These are phyloP conservation scores for Escovopsis sp. DNA, from an alignment of 2,329 filamentous ascomycete species.

Conservation along the genomic window DNA sequence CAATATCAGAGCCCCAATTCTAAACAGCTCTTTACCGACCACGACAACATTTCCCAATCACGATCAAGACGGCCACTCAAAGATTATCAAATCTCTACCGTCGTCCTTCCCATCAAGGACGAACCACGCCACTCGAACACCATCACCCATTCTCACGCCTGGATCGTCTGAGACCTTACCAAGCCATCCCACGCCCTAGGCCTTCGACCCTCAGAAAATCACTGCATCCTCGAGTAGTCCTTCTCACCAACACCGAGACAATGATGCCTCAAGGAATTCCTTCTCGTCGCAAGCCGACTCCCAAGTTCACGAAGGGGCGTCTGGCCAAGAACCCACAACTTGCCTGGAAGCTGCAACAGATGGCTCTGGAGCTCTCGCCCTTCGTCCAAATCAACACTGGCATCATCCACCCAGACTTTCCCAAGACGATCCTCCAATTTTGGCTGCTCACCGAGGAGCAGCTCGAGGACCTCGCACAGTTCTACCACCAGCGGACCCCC, in stretches of 20 bases:
- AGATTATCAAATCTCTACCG: too few species aligned
- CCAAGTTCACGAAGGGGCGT: slow-evolving; percentile 14
- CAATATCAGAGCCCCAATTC: too few species aligned
- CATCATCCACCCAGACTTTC: slow-evolving; percentile 49
- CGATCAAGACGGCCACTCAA: too few species aligned
- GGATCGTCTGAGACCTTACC: too few species aligned
- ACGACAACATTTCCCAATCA: too few species aligned
- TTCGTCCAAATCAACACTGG: slow-evolving; percentile 51
- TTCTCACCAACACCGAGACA: slow-evolving; percentile 3
- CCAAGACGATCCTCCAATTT: slow-evolving; percentile 51
- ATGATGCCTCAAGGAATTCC: slow-evolving; percentile 21
- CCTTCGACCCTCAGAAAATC: too few species aligned
- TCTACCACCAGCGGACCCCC: slow-evolving; percentile 57
- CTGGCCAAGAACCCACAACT: slow-evolving; percentile 36
- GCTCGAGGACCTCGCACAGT: slow-evolving; percentile 54
- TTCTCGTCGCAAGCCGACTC: slow-evolving; percentile 16
- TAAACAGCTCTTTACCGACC: too few species aligned
- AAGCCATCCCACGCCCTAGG: too few species aligned
- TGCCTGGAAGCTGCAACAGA: slow-evolving; percentile 45
- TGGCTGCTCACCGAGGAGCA: slow-evolving; percentile 59
- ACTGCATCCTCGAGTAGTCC: too few species aligned
- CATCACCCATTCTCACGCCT: too few species aligned
- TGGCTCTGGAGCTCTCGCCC: slow-evolving; percentile 50
- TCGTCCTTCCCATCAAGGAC: too few species aligned
- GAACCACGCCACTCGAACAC: too few species aligned